Evolutionary conservation across 164 flowering plant genomes (phyloP), one percentile per base, ranked within the genome.

Genomic region (Chloranthus sessilifolius): DNA sequence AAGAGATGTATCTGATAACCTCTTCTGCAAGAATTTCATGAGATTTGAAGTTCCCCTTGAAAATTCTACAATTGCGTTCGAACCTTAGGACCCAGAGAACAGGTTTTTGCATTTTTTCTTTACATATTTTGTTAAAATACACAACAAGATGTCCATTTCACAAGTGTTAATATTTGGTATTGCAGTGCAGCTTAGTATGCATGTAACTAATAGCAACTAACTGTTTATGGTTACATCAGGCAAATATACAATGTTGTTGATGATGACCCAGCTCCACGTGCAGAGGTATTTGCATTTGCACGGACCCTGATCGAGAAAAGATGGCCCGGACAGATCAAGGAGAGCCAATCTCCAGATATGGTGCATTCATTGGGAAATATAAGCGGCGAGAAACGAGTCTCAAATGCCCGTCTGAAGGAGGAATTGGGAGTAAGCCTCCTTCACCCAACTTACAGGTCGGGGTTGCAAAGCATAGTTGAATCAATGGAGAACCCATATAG

Each of bases 221-320:
- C n/a, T n/a, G n/a, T n/a, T n/a, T n/a, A n/a, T n/a, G n/a, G n/a
- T n/a, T n/a, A n/a, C n/a, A n/a, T 41, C 87, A 88, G 98, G 68
- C 66, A 55, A 34, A 68, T 82, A 24, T 91, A 74, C 62, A 88
- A 88, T 61, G 36, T 91, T 19, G 96, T 91, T 0, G 96, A 91
- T 49, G 98, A 91, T 45, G 79, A 82, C 29, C 96, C 95, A 37
- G 79, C 95, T 9, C 88, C 95, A 5, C 68, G 94, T 5, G 64
- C 53, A 37, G 87, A 83, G 56, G 98, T 88, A 7, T 83, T 92
- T 66, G 68, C 65, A 26, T 83, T 70, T 57, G 98, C 96, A 7
- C 44, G 43, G 48, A 36, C 58, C 25, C 59, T 92, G 70, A 47
- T 92, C 2, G 66, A 73, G 52, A 55, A 69, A 21, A 80, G 62